Evolutionary conservation across 2,329 filamentous ascomycete genomes (phyloP).

Genomic region (Apiospora sp.): DNA sequence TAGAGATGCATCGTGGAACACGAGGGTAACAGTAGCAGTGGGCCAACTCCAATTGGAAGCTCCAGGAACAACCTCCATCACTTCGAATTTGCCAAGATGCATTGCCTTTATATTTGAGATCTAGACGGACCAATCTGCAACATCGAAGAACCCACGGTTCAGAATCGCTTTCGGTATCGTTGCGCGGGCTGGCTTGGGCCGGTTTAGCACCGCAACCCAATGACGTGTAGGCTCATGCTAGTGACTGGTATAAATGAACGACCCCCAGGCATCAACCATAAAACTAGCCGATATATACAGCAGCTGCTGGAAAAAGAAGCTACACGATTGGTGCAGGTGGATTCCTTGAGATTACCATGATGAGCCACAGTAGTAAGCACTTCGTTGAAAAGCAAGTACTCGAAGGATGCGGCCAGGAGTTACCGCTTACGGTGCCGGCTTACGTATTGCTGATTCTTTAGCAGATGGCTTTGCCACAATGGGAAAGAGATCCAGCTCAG

Average conservation of each 20-base stretch:
- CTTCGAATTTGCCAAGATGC: background rate
- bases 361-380: background rate
- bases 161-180: background rate
- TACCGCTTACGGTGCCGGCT: no score
- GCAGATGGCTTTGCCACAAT: background rate
- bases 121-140: background rate
- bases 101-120: background rate
- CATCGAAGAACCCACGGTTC: background rate
- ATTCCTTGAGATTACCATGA: background rate
- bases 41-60: background rate
- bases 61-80: background rate
- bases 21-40: background rate
- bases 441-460: background rate
- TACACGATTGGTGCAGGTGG: background rate
- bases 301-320: background rate
- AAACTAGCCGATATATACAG: background rate
- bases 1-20: background rate
- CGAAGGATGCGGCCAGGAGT: conserved; percentile 1
- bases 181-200: background rate
- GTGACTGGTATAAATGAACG: background rate
- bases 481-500: background rate
- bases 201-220: background rate
- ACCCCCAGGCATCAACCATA: background rate
- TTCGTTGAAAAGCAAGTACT: background rate
- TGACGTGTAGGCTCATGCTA: background rate